Percentiles rank a stretch among this genome's conserved stretches.
Evolutionary conservation across 1,284 basidiomycete species (phyloP).

Genomic region (Ustilago xerochloae): DNA sequence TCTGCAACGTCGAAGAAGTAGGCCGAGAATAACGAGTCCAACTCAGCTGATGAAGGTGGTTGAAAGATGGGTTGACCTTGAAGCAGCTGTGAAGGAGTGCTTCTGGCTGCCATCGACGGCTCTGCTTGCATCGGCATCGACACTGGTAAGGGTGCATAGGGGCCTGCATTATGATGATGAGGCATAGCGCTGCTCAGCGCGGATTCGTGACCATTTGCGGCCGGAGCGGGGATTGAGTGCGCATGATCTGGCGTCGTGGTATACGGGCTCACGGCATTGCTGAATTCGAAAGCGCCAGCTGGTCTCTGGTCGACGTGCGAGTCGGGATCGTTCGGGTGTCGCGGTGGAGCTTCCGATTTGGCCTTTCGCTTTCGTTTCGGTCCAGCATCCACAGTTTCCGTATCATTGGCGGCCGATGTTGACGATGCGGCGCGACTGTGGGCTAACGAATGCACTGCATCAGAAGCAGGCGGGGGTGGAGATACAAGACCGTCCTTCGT

Average conservation of each 20-base stretch:
- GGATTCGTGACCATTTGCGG: not conserved
- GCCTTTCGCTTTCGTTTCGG: conserved; percentile 21
- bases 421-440: not conserved
- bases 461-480: not conserved
- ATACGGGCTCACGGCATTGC: conserved; percentile 8
- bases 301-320: not conserved
- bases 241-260: not conserved
- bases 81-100: conserved; percentile 19
- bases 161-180: not conserved
- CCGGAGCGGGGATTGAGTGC: not conserved
- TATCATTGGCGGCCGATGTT: not conserved
- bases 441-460: not conserved
- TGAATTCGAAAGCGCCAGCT: not conserved
- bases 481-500: conserved; percentile 8
- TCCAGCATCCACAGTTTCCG: not conserved
- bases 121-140: conserved; percentile 9
- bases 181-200: conserved; percentile 12
- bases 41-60: conserved; percentile 42
- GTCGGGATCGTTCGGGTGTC: not conserved
- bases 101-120: not conserved
- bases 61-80: conserved; percentile 46
- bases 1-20: conserved; percentile 51
- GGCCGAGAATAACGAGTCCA: conserved; percentile 49
- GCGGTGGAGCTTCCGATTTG: conserved; percentile 1
- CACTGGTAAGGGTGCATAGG: not conserved